Evolutionary conservation across 83 land plant genomes (phyloP), one percentile per base, ranked within the genome.

Genomic region (Picea abies): DNA sequence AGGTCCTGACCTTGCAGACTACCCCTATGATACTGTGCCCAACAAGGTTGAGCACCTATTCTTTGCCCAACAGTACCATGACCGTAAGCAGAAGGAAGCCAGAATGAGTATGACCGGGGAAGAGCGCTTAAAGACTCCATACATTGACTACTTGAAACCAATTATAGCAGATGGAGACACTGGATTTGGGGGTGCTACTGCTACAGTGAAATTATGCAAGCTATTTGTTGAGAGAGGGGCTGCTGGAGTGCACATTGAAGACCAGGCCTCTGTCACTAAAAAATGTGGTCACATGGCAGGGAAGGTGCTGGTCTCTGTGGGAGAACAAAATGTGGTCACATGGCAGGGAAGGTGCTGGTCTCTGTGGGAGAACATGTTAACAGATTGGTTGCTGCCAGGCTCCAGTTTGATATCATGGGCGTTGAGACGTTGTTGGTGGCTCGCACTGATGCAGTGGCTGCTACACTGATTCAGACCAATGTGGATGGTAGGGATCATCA

Each of bases 221-320:
- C 93, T 96, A 68, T 96, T 96, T 78, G 98, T 96, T 23, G 98
- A 96, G 88, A 88, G 97, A 10, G 98, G 98, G 3, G 98, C 98
- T 14, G 97, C 98, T 8, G 98, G 98, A 7, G 95, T 96, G 35
- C 97, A 96, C 84, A 94, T 96, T 76, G 98, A 94, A 83, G 97
- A 96, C 67, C 98, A 93, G 82, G 90, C 96, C 22, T 92, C 97
- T 17, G 89, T 91, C 56, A 96, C 98, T 49, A 96, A 96, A 88
- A 96, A 96, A 78, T 96, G 98, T 70, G 98, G 98, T 4, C 98
- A 96, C 90, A 96, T 96, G 98, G 98, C 97, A 12, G 98, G 98
- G 9, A 96, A 96, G 72, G 98, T 96, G 79, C 90, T 96, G 41
- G 98, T 96, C 39, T 58, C 96, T 3, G 85, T 90, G 20, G n/a